A percentile compares a stretch with the other conserved stretches of the same genome.
phyloP scores from a whole-genome alignment of 169 alveolate species.

The Eimeria praecox region DNA sequence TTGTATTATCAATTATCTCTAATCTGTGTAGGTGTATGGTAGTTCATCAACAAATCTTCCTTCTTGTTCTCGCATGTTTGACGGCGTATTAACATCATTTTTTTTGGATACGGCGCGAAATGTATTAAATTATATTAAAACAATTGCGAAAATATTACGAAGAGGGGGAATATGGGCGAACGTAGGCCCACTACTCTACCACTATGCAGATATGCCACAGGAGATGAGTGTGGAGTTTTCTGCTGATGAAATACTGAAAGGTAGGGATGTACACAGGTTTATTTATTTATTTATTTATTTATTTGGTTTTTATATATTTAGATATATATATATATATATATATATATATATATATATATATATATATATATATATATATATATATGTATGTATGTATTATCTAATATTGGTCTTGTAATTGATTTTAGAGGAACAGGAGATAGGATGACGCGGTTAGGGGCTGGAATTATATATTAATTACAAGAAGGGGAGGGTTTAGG shows the following conservation, averaged over 20 bases:
- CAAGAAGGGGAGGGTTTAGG: no score
- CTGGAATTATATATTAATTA: no score
- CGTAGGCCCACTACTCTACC: constrained; percentile 98
- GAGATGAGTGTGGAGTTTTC: constrained; percentile 95
- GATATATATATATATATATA: no score
- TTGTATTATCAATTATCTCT: not conserved
- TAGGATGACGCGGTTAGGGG: no score
- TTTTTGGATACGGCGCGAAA: constrained; percentile 99
- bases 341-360: no score
- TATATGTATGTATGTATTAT: no score
- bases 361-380: no score
- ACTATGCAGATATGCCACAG: constrained; percentile 95
- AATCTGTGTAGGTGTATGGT: constrained; percentile 85
- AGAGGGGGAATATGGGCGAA: constrained; percentile 98
- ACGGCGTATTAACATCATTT: constrained; percentile 97
- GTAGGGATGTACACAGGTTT: no score
- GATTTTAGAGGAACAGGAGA: no score
- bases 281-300: no score
- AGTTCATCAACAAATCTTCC: constrained; percentile 87
- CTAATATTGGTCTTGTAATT: no score
- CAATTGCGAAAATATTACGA: constrained; percentile 93
- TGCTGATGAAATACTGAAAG: constrained; percentile 96
- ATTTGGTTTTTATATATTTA: no score
- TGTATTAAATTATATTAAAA: constrained; percentile 96
- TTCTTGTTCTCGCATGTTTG: constrained; percentile 78